phyloP scores from a whole-genome alignment of 1,284 basidiomycete species.

The Ganoderma meredithae region DNA sequence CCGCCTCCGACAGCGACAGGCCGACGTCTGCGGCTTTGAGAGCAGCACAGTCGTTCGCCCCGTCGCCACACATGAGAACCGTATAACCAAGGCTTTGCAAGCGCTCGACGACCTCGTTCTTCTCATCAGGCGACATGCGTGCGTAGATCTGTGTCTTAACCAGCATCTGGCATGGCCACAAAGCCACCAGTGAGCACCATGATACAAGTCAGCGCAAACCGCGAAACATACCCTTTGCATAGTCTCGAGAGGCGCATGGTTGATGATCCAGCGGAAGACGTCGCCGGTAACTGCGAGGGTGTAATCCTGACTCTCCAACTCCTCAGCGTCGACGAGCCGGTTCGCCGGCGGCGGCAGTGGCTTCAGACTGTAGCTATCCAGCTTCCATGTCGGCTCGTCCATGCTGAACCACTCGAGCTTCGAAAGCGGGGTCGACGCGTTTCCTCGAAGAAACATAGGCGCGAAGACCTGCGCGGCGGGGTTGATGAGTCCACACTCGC shows the following conservation, averaged over 20 bases:
- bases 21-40: conserved; percentile 99
- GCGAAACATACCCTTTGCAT: conserved; percentile 78
- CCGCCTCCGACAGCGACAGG: conserved; percentile 95
- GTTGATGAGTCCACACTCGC: conserved; percentile 92
- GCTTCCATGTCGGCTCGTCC: conserved; percentile 87
- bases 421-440: conserved; percentile 65
- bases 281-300: conserved; percentile 96
- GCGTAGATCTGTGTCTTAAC: conserved; percentile 98
- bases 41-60: conserved; percentile 98
- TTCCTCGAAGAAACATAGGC: conserved; percentile 83
- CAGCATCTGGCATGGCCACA: conserved; percentile 77
- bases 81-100: conserved; percentile 94
- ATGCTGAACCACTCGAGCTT: conserved; percentile 92
- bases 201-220: neutral
- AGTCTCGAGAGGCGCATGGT: conserved; percentile 93
- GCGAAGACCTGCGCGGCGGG: conserved; percentile 93
- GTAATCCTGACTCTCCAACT: conserved; percentile 86
- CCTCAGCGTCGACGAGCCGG: conserved; percentile 71
- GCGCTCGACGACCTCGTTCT: conserved; percentile 97
- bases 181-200: neutral
- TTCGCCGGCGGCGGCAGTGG: conserved; percentile 74
- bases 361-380: conserved; percentile 91
- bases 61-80: conserved; percentile 98
- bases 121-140: conserved; percentile 99
- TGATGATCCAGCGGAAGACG: conserved; percentile 98